Percentiles rank a stretch among this genome's conserved stretches.
phyloP scores from a whole-genome alignment of 805 yeast species.

The Hanseniaspora guilliermondii region DNA sequence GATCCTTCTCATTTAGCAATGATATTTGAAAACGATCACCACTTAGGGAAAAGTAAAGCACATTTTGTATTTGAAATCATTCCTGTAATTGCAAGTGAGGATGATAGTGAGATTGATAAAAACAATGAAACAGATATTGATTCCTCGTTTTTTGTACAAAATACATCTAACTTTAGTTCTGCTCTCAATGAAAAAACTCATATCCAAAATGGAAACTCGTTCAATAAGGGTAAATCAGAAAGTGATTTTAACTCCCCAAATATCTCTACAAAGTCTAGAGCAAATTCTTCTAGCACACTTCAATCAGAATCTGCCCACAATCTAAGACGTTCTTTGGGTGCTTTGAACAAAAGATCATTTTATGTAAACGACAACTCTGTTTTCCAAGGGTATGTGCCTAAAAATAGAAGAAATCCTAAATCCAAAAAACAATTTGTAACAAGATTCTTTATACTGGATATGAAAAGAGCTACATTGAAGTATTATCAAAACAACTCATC shows the following conservation, averaged over 20 bases:
- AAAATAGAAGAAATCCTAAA: conserved; percentile 55
- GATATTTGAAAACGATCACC: conserved; percentile 11
- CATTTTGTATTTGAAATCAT: background rate
- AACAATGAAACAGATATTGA: background rate
- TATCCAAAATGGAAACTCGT: background rate
- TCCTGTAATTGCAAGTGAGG: background rate
- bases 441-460: conserved; percentile 72
- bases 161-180: background rate
- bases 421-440: conserved; percentile 76
- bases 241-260: conserved; percentile 3
- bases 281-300: conserved; percentile 13
- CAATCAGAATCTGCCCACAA: conserved; percentile 16
- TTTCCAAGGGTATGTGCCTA: conserved; percentile 64
- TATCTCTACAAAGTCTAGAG: conserved; percentile 15
- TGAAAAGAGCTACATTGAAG: conserved; percentile 68
- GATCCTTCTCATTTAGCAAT: conserved; percentile 10
- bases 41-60: conserved; percentile 6
- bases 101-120: background rate
- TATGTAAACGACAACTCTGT: conserved; percentile 53
- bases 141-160: background rate
- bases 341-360: conserved; percentile 17
- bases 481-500: conserved; percentile 64
- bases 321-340: conserved; percentile 16
- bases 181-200: background rate
- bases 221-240: background rate